Base-by-base conservation (phyloP, 768 basidiomycete genomes). In the Rhizopogon vesiculosus region DNA sequence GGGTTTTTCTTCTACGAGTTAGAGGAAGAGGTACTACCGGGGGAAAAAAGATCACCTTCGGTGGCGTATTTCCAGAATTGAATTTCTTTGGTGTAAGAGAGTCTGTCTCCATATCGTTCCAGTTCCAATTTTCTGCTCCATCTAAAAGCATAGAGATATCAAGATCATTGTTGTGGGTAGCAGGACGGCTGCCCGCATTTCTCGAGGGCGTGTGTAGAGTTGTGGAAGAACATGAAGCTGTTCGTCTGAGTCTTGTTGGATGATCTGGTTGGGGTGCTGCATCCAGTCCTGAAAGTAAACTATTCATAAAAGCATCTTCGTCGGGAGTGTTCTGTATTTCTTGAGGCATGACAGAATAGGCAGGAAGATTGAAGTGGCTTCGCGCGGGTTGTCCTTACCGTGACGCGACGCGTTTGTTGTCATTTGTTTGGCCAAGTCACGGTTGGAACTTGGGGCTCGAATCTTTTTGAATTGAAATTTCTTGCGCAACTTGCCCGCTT, bases 81-180 rank as follows among this genome's bases (percentile, higher is more conserved):
- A 74, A 72, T 54, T 81, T 85, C 55, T 74, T 77, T 3, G 84
- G 83, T 2, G 78, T 78, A 42, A 80, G 57, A 31, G 76, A 75
- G 56, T 82, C 80, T 0, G 71, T 66, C 49, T 76, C 72, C 74
- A 79, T 78, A 56, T 83, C 81, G 33, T 79, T 74, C 80, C 85
- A 83, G 59, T 90, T 85, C 84, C 87, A 87, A 39, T 78, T 73
- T 62, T 86, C 87, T 1, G 82, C 83, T 0, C 86, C 88, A 29
- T 85, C 80, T n/a, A 86, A 63, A 13, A 89, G 73, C 3, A 69
- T 63, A 2, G 70, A 64, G 31, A 86, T 61, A 57, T 86, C 81
- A 22, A 77, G 58, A 51, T 76, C 72, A 56, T 51, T 31, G 25
- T 31, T 60, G 8, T 25, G 22, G 39, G 55, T 28, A 38, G 41